Percentiles rank a stretch among this genome's conserved stretches.
Conservation (phyloP, 2,329 filamentous ascomycete genomes). For the Corynespora cassiicola region DNA sequence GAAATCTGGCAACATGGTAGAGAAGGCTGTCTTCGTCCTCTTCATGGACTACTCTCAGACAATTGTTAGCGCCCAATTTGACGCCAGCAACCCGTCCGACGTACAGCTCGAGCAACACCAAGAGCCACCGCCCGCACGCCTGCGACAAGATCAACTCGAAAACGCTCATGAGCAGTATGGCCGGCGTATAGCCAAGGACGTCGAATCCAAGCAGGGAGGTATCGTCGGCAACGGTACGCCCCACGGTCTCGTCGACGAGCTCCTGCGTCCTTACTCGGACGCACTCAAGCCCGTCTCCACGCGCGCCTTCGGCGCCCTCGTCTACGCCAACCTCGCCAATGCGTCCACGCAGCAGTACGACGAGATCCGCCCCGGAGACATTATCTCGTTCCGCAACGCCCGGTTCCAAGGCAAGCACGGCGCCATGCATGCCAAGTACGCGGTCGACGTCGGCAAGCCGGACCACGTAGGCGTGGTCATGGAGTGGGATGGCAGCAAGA, state of each 20-base stretch:
- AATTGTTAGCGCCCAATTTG: conserved; percentile 79
- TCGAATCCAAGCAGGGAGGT: conserved; percentile 75
- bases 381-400: conserved; percentile 90
- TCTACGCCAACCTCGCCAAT: conserved; percentile 95
- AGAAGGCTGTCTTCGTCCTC: conserved; percentile 84
- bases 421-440: conserved; percentile 94
- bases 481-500: conserved; percentile 98
- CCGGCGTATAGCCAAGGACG: conserved; percentile 74
- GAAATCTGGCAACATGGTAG: conserved; percentile 74
- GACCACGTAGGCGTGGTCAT: conserved; percentile 89
- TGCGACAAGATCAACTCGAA: conserved; percentile 94
- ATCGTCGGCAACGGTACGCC: conserved; percentile 86
- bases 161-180: conserved; percentile 83
- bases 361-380: conserved; percentile 91
- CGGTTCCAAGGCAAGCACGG: conserved; percentile 96
- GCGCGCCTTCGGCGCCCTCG: conserved; percentile 86
- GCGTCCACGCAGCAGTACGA: conserved; percentile 89
- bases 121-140: conserved; percentile 78
- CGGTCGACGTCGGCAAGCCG: conserved; percentile 82
- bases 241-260: conserved; percentile 76
- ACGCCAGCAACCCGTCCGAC: conserved; percentile 75
- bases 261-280: conserved; percentile 75
- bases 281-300: conserved; percentile 86
- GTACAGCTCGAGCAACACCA: conserved; percentile 84
- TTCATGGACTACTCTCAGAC: conserved; percentile 98